phyloP scores from a whole-genome alignment of 2,329 filamentous ascomycete species.

The Pezicula radicicola region DNA sequence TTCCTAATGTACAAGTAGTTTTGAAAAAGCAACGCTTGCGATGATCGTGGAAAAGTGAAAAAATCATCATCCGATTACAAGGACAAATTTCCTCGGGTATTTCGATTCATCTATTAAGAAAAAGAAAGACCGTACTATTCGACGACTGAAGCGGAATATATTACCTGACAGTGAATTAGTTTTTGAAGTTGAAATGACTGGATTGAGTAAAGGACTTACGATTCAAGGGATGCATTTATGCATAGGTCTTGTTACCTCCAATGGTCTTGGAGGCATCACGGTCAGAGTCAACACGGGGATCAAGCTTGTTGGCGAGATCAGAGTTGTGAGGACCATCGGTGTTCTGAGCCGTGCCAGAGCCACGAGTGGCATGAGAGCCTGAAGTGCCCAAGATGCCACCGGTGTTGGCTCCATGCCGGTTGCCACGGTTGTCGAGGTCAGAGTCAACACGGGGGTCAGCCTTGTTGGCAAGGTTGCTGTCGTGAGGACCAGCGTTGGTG shows the following conservation, averaged over 20 bases:
- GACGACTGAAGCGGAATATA: not conserved
- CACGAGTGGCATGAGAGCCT: conserved; percentile 25
- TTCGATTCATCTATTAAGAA: not conserved
- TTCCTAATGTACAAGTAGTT: not conserved
- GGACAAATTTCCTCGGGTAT: conserved; percentile 1
- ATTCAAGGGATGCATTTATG: conserved; percentile 16
- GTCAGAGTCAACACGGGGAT: conserved; percentile 52
- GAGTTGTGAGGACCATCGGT: conserved; percentile 51
- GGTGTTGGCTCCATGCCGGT: conserved; percentile 24
- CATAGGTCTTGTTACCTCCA: conserved; percentile 49
- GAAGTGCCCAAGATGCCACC: conserved; percentile 26
- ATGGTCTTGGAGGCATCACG: conserved; percentile 51
- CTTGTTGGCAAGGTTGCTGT: conserved; percentile 37
- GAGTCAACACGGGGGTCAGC: conserved; percentile 51
- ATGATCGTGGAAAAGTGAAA: not conserved
- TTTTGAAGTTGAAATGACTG: too few relatives aligned
- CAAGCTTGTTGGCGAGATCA: conserved; percentile 51
- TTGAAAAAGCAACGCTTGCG: too few relatives aligned
- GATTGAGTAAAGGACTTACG: too few relatives aligned
- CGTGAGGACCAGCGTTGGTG: conserved; percentile 34
- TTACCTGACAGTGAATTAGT: not conserved
- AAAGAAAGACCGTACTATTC: not conserved
- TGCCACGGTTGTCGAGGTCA: conserved; percentile 40
- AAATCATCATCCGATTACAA: not conserved
- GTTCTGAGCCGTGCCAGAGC: conserved; percentile 35